Percentiles rank a stretch among this genome's conserved stretches.
Evolutionary conservation across 192 early-diverging fungal species (phyloP).

Genomic region (Linnemannia elongata): DNA sequence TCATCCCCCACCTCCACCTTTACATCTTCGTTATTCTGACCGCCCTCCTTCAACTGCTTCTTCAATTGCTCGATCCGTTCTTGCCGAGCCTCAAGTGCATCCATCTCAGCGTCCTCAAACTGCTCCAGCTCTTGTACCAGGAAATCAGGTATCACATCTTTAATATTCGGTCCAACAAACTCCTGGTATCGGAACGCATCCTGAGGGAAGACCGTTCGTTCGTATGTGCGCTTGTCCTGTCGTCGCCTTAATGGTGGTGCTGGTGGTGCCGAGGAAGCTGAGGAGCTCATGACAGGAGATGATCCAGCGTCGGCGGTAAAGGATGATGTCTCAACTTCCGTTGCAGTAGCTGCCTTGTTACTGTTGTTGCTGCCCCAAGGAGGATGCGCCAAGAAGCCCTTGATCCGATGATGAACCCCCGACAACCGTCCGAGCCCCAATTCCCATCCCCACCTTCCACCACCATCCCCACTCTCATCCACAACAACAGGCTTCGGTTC

Average conservation of each 20-base stretch:
- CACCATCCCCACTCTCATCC: not conserved
- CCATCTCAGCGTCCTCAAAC: slow-evolving; percentile 9
- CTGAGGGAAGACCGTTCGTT: slow-evolving; percentile 18
- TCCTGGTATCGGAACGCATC: slow-evolving; percentile 31
- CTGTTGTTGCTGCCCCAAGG: not conserved
- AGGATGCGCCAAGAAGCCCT: not conserved
- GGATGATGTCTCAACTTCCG: too few relatives aligned
- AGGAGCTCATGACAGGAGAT: not conserved
- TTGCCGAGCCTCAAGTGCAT: not conserved
- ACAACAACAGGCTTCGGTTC: not conserved
- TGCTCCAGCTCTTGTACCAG: slow-evolving; percentile 16
- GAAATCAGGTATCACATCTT: slow-evolving; percentile 19
- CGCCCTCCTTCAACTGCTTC: not conserved
- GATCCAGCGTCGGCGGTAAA: not conserved
- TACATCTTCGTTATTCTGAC: not conserved
- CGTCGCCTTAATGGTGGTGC: not conserved
- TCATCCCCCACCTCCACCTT: not conserved
- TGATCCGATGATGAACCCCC: not conserved
- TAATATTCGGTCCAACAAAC: not conserved
- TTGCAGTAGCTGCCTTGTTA: too few relatives aligned
- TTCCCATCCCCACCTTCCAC: not conserved
- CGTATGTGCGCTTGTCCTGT: not conserved
- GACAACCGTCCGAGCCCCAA: not conserved
- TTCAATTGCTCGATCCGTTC: not conserved
- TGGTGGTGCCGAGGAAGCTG: not conserved